Percentiles rank a stretch among this genome's conserved stretches.
Conservation (phyloP, 2,329 filamentous ascomycete genomes). For the Fusarium stilboides region DNA sequence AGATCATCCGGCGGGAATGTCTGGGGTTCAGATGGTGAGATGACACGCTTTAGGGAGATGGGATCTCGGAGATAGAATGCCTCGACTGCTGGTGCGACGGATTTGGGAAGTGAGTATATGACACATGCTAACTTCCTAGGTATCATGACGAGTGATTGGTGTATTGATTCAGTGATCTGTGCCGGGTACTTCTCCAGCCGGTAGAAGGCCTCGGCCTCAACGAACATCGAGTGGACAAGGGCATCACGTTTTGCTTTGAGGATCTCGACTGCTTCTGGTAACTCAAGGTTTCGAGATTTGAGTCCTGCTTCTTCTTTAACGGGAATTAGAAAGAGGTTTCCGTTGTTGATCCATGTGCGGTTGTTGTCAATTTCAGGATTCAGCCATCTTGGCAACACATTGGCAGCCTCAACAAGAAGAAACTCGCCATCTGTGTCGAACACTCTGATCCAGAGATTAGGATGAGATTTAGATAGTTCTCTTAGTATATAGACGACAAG, state of each 20-base stretch:
- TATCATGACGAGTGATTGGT: conserved; percentile 80
- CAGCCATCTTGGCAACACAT: conserved; percentile 88
- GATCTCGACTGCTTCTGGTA: conserved; percentile 75
- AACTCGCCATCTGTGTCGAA: conserved; percentile 96
- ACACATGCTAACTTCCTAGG: conserved; percentile 87
- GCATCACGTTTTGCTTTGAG: conserved; percentile 70
- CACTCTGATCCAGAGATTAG: conserved; percentile 84
- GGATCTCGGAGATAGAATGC: conserved; percentile 94
- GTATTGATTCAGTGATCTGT: conserved; percentile 81
- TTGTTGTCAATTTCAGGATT: conserved; percentile 91
- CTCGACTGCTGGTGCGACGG: conserved; percentile 88
- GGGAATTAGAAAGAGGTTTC: conserved; percentile 82
- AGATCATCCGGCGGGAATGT: conserved; percentile 84
- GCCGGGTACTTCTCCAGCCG: conserved; percentile 86
- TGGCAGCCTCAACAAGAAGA: conserved; percentile 92
- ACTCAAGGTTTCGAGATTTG: conserved; percentile 65
- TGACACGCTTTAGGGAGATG: conserved; percentile 78
- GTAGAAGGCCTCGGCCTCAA: conserved; percentile 94
- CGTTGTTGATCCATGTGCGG: conserved; percentile 89
- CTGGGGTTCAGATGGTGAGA: conserved; percentile 68
- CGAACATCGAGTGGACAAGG: conserved; percentile 78
- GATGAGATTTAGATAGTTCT: conserved; percentile 81
- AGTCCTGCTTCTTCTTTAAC: conserved; percentile 54
- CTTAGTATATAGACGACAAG: conserved; percentile 91
- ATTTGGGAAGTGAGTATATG: conserved; percentile 80